A percentile compares a stretch with the other conserved stretches of the same genome.
Evolutionary conservation across 2,329 filamentous ascomycete species (phyloP).

Genomic region (Erysiphe pisi): DNA sequence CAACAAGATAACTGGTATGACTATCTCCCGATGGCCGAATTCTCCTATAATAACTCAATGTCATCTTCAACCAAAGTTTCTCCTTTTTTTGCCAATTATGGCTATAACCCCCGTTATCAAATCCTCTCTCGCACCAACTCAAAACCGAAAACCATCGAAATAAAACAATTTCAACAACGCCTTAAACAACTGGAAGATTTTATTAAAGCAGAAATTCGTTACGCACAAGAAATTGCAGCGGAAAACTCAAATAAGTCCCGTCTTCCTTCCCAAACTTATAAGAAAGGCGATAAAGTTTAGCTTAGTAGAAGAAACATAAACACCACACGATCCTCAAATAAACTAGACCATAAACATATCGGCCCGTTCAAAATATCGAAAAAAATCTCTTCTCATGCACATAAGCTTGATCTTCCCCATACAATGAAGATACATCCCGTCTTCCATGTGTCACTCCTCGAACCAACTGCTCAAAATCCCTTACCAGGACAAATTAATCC

Average conservation of each 20-base stretch:
- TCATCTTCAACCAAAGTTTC: background rate
- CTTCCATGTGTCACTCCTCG: slow-evolving; percentile 28
- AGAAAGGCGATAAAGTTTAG: slow-evolving; percentile 24
- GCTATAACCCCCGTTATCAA: background rate
- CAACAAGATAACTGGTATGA: slow-evolving; percentile 29
- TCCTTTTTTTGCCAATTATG: background rate
- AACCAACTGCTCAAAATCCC: background rate
- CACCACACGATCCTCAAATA: slow-evolving; percentile 5
- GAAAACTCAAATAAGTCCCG: background rate
- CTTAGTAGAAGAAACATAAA: slow-evolving; percentile 7
- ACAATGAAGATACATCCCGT: slow-evolving; percentile 27
- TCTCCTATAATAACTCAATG: slow-evolving; percentile 28
- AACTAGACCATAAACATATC: slow-evolving; percentile 8
- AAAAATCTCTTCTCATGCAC: slow-evolving; percentile 1
- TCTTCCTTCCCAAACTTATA: background rate
- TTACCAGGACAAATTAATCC: background rate
- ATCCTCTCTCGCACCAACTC: background rate
- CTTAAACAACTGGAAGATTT: background rate
- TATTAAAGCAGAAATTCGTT: background rate
- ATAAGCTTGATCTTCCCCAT: slow-evolving; percentile 26
- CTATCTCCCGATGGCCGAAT: slow-evolving; percentile 28
- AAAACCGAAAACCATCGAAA: background rate
- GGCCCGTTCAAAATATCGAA: slow-evolving; percentile 25
- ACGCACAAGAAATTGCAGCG: background rate
- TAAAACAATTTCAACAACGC: background rate